These are phyloP conservation scores for Sporodiniella umbellata DNA, from an alignment of 371 early-diverging fungal species.

Conservation along the genomic window DNA sequence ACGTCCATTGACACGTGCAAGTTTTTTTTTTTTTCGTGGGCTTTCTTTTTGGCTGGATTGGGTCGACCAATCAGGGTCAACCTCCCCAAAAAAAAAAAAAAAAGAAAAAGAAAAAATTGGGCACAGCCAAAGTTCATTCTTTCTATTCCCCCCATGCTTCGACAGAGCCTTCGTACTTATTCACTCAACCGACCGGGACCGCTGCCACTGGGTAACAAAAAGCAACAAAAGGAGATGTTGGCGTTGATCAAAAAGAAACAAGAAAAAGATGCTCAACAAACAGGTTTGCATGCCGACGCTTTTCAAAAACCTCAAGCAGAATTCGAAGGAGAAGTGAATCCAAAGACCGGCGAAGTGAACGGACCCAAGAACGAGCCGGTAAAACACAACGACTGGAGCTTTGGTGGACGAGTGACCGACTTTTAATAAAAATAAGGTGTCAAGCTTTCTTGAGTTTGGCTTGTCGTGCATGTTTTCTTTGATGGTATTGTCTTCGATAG, in stretches of 20 bases:
- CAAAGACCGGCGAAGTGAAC: slow-evolving; percentile 75
- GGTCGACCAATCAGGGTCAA: no score
- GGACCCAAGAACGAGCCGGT: slow-evolving; percentile 87
- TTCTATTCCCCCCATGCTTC: no score
- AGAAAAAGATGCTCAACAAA: slow-evolving; percentile 27
- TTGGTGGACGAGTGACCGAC: slow-evolving; percentile 80
- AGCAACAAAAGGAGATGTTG: slow-evolving; percentile 75
- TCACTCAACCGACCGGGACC: slow-evolving; percentile 63
- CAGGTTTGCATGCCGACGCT: slow-evolving; percentile 60
- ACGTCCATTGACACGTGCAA: no score
- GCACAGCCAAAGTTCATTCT: no score
- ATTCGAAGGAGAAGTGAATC: slow-evolving; percentile 78
- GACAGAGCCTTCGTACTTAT: slow-evolving; percentile 24
- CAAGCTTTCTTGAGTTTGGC: slow-evolving; percentile 30
- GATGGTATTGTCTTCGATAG: slow-evolving; percentile 56
- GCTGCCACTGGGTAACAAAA: slow-evolving; percentile 68
- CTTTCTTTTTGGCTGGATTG: no score
- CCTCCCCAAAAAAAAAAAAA: no score
- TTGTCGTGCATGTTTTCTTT: slow-evolving; percentile 48
- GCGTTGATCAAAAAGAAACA: slow-evolving; percentile 56
- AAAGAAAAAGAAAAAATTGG: no score
- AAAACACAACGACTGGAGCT: slow-evolving; percentile 88
- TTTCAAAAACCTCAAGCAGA: slow-evolving; percentile 44
- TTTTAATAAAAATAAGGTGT: slow-evolving; percentile 47
- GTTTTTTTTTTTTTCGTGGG: no score